Base-by-base conservation (phyloP, 441 rosid genomes). In the Macaranga tanarius region DNA sequence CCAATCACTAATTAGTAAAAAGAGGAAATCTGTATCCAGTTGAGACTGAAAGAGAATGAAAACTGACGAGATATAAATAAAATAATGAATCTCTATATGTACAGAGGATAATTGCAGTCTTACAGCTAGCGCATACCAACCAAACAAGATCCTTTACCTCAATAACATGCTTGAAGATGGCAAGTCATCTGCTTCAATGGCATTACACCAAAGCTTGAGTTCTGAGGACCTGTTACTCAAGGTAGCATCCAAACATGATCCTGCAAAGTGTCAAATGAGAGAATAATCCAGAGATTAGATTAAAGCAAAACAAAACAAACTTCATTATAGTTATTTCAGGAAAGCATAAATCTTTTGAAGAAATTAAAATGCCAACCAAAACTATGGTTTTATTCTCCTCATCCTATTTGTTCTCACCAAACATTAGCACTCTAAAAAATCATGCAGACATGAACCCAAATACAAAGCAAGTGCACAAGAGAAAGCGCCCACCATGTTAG, bases 251-350 rank as follows among this genome's bases (percentile, higher is more conserved):
- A 67, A 34, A 23, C 22, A 26, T 48, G 25, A 52, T 67, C 28
- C 71, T 67, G 48, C 34, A 31, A 34, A 67, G 71, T 38, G 16
- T 60, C 40, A 65, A 65, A 65, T 25, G 69, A 65, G 57, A 67
- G 47, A 42, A 52, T 34, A 22, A 52, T 52, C 19, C 17, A 7
- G 15, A 67, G 25, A 52, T 67, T 20, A 67, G 12, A 67, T 52
- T 11, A 34, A 54, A 34, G 20, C 2, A 1, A n/a, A 26, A 19
- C 23, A 1, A 22, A 5, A 23, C 10, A 23, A 45, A 40, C 34
- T 20, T 19, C 31, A 15, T 23, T 62, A 67, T 19, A 67, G 28
- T 11, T 44, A 13, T 23, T 45, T 34, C 3, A 4, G 25, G 47
- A 12, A 19, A 40, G 50, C 11, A 62, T 62, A n/a, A 22, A 44